These are phyloP conservation scores for Russula dissimulans DNA, from an alignment of 768 basidiomycete genomes.

Conservation along the genomic window DNA sequence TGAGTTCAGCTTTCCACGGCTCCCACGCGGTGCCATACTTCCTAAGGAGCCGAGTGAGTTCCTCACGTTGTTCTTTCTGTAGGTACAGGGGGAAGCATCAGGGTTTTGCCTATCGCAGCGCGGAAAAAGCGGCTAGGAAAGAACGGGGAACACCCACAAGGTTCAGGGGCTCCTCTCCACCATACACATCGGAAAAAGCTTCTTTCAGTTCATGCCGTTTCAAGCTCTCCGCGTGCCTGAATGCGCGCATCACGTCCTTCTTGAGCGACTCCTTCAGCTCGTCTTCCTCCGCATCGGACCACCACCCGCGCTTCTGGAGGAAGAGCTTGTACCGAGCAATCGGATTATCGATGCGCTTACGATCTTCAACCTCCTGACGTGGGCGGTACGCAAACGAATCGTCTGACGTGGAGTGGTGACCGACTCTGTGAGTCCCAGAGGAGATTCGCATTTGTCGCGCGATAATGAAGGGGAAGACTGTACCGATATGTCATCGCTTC, in stretches of 20 bases:
- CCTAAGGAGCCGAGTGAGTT: conserved; percentile 59
- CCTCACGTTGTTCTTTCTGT: conserved; percentile 77
- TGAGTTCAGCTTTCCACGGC: conserved; percentile 75
- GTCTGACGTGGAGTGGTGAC: conserved; percentile 94
- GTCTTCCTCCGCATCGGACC: conserved; percentile 68
- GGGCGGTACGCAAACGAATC: conserved; percentile 92
- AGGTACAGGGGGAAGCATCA: conserved; percentile 6
- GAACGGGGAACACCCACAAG: conserved; percentile 43
- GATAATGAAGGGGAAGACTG: conserved; percentile 16
- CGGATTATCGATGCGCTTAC: conserved; percentile 87
- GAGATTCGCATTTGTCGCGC: background rate
- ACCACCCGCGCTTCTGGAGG: conserved; percentile 79
- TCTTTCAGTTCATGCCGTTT: conserved; percentile 64
- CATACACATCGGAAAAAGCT: conserved; percentile 83
- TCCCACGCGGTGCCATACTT: conserved; percentile 87
- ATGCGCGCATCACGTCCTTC: conserved; percentile 66
- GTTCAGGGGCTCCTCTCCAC: conserved; percentile 76
- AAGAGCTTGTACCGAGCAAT: conserved; percentile 76
- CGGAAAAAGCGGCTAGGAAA: background rate
- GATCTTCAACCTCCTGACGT: conserved; percentile 83
- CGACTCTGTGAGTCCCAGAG: conserved; percentile 43
- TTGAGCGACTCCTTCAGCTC: conserved; percentile 59
- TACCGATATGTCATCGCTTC: conserved; percentile 90
- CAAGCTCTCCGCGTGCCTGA: conserved; percentile 65
- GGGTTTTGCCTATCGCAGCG: background rate